phyloP scores from a whole-genome alignment of 192 early-diverging fungal genomes.

The Backusella luteola region DNA sequence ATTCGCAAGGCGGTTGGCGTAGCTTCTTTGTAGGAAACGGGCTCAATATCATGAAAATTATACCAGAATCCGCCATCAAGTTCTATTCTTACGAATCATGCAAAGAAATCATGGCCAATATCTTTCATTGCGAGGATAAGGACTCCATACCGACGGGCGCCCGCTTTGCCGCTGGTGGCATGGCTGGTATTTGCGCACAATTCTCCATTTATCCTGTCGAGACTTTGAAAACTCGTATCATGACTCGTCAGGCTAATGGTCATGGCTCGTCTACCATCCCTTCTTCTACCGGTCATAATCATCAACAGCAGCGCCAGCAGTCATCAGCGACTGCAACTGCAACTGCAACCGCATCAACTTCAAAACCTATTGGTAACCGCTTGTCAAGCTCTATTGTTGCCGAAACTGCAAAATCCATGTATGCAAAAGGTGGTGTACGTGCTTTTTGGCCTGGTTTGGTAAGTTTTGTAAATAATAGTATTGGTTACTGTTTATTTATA shows the following conservation, averaged over 20 bases:
- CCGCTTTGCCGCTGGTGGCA: conserved; percentile 68
- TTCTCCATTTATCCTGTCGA: conserved; percentile 75
- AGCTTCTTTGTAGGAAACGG: conserved; percentile 79
- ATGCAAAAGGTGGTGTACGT: conserved; percentile 53
- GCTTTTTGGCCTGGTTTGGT: conserved; percentile 57
- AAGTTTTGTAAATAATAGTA: neutral
- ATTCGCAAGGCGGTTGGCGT: conserved; percentile 60
- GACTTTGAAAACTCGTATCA: conserved; percentile 71
- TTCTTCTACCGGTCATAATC: neutral
- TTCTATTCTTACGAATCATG: conserved; percentile 70
- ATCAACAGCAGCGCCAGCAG: neutral
- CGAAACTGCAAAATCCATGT: conserved; percentile 58
- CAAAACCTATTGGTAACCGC: neutral
- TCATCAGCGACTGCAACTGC: neutral
- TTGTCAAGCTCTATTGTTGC: conserved; percentile 27
- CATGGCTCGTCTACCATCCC: neutral
- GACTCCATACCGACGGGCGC: conserved; percentile 33
- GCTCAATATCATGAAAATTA: conserved; percentile 73
- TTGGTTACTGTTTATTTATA: neutral
- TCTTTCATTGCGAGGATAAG: conserved; percentile 30
- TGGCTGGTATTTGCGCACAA: conserved; percentile 68
- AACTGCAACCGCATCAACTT: neutral
- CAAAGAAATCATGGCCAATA: conserved; percentile 45
- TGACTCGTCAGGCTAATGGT: conserved; percentile 49
- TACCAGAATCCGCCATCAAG: conserved; percentile 73